Conservation (phyloP, 345 rosid genomes). For the Anacardium occidentale region DNA sequence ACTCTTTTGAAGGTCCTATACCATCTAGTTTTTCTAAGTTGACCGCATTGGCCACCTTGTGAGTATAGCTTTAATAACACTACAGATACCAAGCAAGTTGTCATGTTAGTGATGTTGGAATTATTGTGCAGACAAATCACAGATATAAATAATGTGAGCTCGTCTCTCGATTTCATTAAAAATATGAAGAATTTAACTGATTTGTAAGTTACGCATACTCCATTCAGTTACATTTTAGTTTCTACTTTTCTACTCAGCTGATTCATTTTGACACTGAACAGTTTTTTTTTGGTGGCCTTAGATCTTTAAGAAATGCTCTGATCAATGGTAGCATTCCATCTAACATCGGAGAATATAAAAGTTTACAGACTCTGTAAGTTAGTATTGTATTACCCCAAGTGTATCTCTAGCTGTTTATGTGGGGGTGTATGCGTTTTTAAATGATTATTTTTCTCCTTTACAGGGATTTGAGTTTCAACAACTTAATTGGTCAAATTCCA, state of each 20-base stretch:
- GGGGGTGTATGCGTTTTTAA: neutral
- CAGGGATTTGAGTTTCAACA: conserved; percentile 50
- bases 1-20: conserved; percentile 44
- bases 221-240: no score
- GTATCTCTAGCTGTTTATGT: no score
- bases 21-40: conserved; percentile 41
- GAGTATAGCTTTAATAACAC: conserved; percentile 20
- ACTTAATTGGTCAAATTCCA: conserved; percentile 34
- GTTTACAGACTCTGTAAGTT: conserved; percentile 32
- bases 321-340: conserved; percentile 29
- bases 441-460: neutral
- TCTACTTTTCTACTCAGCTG: neutral
- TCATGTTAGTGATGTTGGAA: neutral
- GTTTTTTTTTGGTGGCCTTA: no score
- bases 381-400: neutral
- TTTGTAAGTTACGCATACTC: conserved; percentile 38
- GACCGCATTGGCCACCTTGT: conserved; percentile 31
- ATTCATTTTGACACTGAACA: neutral
- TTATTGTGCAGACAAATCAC: conserved; percentile 35
- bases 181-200: conserved; percentile 34
- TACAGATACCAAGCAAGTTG: no score
- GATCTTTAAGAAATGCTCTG: conserved; percentile 30
- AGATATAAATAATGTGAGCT: conserved; percentile 36
- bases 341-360: conserved; percentile 25
- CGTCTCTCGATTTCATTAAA: conserved; percentile 41